Evolutionary conservation across 2,329 filamentous ascomycete genomes (phyloP), one percentile per base, ranked within the genome.

Genomic region (Fusarium azukiicola): DNA sequence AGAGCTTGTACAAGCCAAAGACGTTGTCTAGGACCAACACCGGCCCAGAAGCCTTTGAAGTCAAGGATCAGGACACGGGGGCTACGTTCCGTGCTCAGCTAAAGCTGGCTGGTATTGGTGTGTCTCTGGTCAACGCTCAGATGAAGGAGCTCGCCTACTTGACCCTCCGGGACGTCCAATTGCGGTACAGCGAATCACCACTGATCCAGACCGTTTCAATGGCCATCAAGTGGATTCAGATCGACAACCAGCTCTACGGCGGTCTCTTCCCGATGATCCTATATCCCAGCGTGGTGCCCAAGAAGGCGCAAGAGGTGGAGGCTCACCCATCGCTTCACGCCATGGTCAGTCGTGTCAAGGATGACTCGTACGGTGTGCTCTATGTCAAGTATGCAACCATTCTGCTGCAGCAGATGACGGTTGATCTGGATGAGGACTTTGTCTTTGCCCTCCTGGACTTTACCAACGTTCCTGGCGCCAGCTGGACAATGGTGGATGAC

Each of bases 321-420:
- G 95, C 97, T 2, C 98, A 99, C 87, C 98, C 98, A 1, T 99
- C 98, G 70, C 93, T 99, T 85, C 97, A 99, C 83, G 94, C 95
- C 19, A 97, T 97, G 91, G 91, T 99, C 71, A 99, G 97, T 16
- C 93, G 97, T 42, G 97, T 99, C 86, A 99, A 99, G 89, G 98
- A 99, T 84, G 97, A 99, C 84, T 98, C 97, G 2, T 99, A 99
- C 84, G 98, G 98, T 83, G 98, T 99, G 32, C 90, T 99, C 14
- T 99, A 99, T 87, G 97, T 99, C 91, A 99, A 99, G 87, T 99
- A 99, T 86, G 97, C 98, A 32, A 98, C 97, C 0, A 88, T 99
- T 61, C 90, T 99, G 44, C 90, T 99, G 61, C 98, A 99, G 87
- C 97, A 99, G 87, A 99, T 99, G 97, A 99, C 98, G 0, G 91